Percentiles rank a stretch among this genome's conserved stretches.
Conservation (phyloP, 1,284 basidiomycete genomes). For the Naganishia sp. region DNA sequence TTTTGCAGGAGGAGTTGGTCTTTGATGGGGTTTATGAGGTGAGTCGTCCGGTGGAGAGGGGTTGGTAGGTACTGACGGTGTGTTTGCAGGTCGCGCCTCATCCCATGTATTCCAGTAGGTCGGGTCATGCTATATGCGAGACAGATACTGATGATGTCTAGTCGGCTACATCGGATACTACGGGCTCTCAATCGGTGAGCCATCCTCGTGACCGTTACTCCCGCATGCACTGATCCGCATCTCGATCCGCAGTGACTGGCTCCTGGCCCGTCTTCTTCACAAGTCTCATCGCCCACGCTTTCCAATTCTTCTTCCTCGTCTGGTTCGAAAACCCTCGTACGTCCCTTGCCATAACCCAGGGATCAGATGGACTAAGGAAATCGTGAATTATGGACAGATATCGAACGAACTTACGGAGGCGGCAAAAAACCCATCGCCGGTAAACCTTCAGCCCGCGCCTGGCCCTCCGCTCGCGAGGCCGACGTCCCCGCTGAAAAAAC, state of each 20-base stretch:
- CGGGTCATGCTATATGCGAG: background rate
- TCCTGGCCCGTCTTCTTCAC: conserved; percentile 88
- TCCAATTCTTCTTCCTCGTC: conserved; percentile 94
- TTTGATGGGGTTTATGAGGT: conserved; percentile 96
- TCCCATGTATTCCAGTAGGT: conserved; percentile 52
- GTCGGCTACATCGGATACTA: conserved; percentile 97
- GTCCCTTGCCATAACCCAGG: conserved; percentile 47
- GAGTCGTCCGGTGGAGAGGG: conserved; percentile 54
- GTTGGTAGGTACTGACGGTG: conserved; percentile 52
- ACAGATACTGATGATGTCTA: conserved; percentile 6
- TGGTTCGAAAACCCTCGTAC: conserved; percentile 95
- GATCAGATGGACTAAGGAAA: background rate
- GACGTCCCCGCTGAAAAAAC: background rate
- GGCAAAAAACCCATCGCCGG: conserved; percentile 77
- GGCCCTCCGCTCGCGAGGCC: background rate
- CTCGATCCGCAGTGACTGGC: conserved; percentile 59
- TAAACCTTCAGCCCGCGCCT: conserved; percentile 10
- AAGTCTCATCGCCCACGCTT: conserved; percentile 86
- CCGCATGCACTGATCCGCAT: background rate
- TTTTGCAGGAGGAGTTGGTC: conserved; percentile 69
- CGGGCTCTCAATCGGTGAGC: conserved; percentile 67
- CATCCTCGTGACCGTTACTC: conserved; percentile 52
- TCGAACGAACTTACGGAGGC: conserved; percentile 82
- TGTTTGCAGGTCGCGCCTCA: conserved; percentile 53
- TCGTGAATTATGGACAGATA: conserved; percentile 61